Evolutionary conservation across 2,329 filamentous ascomycete genomes (phyloP), one percentile per base, ranked within the genome.

Genomic region (Fusarium agapanthi): DNA sequence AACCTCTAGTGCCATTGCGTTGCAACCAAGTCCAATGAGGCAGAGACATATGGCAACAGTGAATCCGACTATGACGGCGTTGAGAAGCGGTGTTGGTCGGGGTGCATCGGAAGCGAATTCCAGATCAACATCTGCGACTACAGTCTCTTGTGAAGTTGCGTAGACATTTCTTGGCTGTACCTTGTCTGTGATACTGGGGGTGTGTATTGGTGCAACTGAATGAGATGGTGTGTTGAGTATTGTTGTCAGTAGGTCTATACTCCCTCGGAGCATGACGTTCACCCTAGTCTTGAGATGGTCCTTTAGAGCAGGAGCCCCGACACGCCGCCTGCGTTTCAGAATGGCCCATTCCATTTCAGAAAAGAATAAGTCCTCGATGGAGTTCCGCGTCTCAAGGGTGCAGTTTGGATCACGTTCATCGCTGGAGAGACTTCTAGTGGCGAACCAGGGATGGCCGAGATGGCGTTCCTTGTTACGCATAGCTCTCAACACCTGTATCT

Each of bases 291-390:
- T 28, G 1, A 54, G 34, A 4, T 54, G 34, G 10, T 38, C 24
- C 6, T n/a, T 40, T 1, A 54, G 2, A 14, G 34, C 11, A 1
- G 8, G 22, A 4, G 24, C 24, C 2, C 50, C 50, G 0, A 54
- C 20, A 9, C 50, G 50, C 20, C 24, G 20, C 3, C 30, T 4
- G 14, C 50, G 50, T 16, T 40, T 54, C 20, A 40, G 4, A 9
- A 37, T 22, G 2, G 24, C 2, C 50, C 50, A 54, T 14, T 54
- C 34, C 20, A 28, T 22, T 28, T 28, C 10, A 13, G 34, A n/a
- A 6, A 54, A 54, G 10, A 54, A 54, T 16, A 14, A 16, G 1
- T 28, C 18, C 1, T 54, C 50, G 7, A 18, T 4, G 8, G 24
- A 13, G 10, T 28, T 54, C 1, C 34, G 24, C 7, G 3, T 38